phyloP scores from a whole-genome alignment of 2,329 filamentous ascomycete species.

The Aulographum hederae region DNA sequence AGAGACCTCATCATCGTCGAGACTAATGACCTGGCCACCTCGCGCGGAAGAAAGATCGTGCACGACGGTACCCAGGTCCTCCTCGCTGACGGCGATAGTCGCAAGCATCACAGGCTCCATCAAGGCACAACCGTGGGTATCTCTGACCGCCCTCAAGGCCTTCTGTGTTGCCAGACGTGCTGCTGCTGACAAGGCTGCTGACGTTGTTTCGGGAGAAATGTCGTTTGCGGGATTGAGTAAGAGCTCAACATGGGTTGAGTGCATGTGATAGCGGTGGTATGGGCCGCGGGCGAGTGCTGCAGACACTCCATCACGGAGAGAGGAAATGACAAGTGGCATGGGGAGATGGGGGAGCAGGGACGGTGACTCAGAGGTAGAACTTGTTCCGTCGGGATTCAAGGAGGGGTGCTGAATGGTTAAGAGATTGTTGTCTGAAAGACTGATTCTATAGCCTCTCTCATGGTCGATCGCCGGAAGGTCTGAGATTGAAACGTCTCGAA shows the following conservation, averaged over 20 bases:
- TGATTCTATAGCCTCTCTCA: too few species aligned
- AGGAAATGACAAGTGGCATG: slow-evolving; percentile 27
- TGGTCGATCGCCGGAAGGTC: too few species aligned
- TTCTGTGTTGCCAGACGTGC: slow-evolving; percentile 30
- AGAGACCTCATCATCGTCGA: slow-evolving; percentile 33
- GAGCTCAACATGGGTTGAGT: slow-evolving; percentile 54
- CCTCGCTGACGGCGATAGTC: slow-evolving; percentile 70
- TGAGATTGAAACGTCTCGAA: slow-evolving; percentile 16
- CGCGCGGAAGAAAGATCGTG: slow-evolving; percentile 61
- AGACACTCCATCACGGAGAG: slow-evolving; percentile 60
- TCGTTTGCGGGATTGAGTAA: slow-evolving; percentile 47
- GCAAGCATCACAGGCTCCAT: slow-evolving; percentile 92
- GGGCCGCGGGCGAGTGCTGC: slow-evolving; percentile 77
- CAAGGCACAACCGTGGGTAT: slow-evolving; percentile 42
- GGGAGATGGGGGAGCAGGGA: slow-evolving; percentile 34
- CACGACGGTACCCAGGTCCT: slow-evolving; percentile 61
- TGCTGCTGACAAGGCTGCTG: slow-evolving; percentile 49
- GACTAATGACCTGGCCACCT: slow-evolving; percentile 56
- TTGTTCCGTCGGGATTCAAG: slow-evolving; percentile 22
- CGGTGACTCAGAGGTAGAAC: slow-evolving; percentile 11
- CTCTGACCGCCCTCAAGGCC: slow-evolving; percentile 34
- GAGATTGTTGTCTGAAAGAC: slow-evolving; percentile 67
- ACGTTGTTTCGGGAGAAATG: slow-evolving; percentile 47
- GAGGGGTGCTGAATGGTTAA: slow-evolving; percentile 36
- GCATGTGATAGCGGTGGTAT: slow-evolving; percentile 59